Base-by-base conservation (phyloP, 345 rosid genomes). In the Zanthoxylum bungeanum region DNA sequence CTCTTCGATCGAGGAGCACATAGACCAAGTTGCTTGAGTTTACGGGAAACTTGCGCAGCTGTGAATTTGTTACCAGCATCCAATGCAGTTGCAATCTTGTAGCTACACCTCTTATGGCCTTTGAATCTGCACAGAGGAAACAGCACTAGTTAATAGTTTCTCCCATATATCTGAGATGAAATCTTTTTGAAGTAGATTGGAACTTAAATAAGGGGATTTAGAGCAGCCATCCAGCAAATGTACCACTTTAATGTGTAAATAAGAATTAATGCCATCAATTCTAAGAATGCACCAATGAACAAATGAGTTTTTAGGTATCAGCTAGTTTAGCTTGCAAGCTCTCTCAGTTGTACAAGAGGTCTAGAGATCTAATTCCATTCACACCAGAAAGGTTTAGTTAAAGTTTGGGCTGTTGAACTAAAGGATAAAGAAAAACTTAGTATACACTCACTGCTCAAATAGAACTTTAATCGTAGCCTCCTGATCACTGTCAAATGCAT, bases 11-110 rank as follows among this genome's bases (percentile, higher is more conserved):
- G 76, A 60, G 87, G 86, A 73, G 76, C 78, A 69, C 22, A 76
- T 57, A 94, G 75, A 57, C 96, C 97, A 36, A 95, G 93, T 84
- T 92, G 97, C 83, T 87, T 92, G 56, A 94, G 85, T 74, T 86
- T 86, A 66, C 90, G 88, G 40, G 96, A 83, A 76, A 95, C 74
- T 80, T 95, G 96, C 21, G 93, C 90, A 76, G 90, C 80, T 21
- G 96, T 85, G 70, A 83, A 84, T 39, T 61, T 69, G 55, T 77
- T 81, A 68, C 83, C 91, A 57, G 90, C 84, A 58, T 82, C 87
- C 82, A 95, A 65, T 47, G 89, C 89, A 50, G 82, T 88, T 52
- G 96, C 90, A 80, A 95, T 95, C 84, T 92, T 80, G 70, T 81
- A 78, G 75, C 85, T 76, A 80, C 99, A 95, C 56, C 89, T 88